Evolutionary conservation across 257 asterid genomes (phyloP), one percentile per base, ranked within the genome.

Genomic region (Solanum pinnatisectum): DNA sequence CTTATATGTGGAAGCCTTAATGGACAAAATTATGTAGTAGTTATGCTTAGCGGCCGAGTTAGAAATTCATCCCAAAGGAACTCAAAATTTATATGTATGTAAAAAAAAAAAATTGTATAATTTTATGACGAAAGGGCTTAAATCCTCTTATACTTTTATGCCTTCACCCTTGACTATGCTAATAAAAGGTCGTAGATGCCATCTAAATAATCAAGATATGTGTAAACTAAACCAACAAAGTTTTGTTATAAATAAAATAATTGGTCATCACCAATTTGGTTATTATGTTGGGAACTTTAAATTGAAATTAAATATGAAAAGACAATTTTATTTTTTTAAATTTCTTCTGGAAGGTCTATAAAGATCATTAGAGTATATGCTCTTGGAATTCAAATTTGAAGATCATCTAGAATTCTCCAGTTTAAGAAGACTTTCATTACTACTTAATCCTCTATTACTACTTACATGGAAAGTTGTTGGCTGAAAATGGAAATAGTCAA

Each of bases 381-480:
- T 40, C 22, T 77, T 77, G 33, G 33, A 77, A 40, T 39, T 39
- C 35, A 39, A 13, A 39, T 77, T 35, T 14, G 46, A 88, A 63
- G 25, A 25, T 32, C 35, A 32, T 23, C 10, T 9, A 5, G 40
- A 77, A 60, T 59, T 6, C 33, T 30, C 42, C 70, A 16, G 68
- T 25, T 27, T 36, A 87, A 73, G 83, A 84, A 85, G 87, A 30
- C 22, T 18, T 22, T 27, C 2, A n/a, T 23, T 35, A 35, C 46
- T 74, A 46, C 88, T 70, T 39, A 56, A 65, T 60, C 88, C 77
- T 82, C 86, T 60, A 35, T 30, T 30, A 32, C 70, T 82, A 67
- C 70, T 67, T 71, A 35, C 49, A 77, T 79, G 63, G 68, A 60
- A 46, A 81, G 89, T 88, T 72, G 86, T 76, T 52, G 88, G 36